Evolutionary conservation across 1,284 basidiomycete species (phyloP).

Genomic region (Coriolopsis trogii): DNA sequence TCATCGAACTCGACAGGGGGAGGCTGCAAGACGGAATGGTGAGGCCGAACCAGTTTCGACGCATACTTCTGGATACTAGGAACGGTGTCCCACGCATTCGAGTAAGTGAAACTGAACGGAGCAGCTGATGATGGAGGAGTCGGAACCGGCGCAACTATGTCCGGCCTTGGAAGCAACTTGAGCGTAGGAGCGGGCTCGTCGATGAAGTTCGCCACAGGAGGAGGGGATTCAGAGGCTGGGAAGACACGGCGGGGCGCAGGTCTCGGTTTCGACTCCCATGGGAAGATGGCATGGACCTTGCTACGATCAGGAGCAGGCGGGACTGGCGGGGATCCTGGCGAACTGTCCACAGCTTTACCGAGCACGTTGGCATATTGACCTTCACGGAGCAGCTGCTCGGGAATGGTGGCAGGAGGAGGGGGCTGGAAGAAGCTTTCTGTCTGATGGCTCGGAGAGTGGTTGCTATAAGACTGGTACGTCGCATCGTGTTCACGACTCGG

Average conservation of each 20-base stretch:
- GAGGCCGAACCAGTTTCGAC: constrained; percentile 59
- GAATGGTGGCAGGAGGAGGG: constrained; percentile 59
- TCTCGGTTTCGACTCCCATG: constrained; percentile 85
- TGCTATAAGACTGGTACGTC: constrained; percentile 29
- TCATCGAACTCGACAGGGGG: constrained; percentile 51
- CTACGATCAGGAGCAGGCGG: constrained; percentile 66
- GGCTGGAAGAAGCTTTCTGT: constrained; percentile 60
- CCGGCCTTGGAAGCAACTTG: constrained; percentile 4
- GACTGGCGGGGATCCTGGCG: constrained; percentile 20
- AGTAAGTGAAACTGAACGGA: constrained; percentile 59
- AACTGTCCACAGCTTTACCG: constrained; percentile 36
- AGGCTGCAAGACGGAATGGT: constrained; percentile 43
- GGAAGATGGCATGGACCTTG: constrained; percentile 85
- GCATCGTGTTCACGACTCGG: constrained; percentile 43
- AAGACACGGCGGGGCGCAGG: constrained; percentile 73
- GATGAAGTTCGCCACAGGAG: constrained; percentile 51
- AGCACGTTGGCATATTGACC: constrained; percentile 67
- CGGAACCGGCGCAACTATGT: constrained; percentile 10
- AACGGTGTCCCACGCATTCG: constrained; percentile 84
- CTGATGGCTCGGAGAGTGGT: constrained; percentile 34
- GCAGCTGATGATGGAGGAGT: constrained; percentile 38
- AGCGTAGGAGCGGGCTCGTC: constrained; percentile 22
- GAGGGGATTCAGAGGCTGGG: constrained; percentile 67
- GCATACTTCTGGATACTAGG: constrained; percentile 81
- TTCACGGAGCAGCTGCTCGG: constrained; percentile 59